A percentile compares a stretch with the other conserved stretches of the same genome.
Evolutionary conservation across 257 asterid genomes (phyloP).

Genomic region (Jacaranda copaia): DNA sequence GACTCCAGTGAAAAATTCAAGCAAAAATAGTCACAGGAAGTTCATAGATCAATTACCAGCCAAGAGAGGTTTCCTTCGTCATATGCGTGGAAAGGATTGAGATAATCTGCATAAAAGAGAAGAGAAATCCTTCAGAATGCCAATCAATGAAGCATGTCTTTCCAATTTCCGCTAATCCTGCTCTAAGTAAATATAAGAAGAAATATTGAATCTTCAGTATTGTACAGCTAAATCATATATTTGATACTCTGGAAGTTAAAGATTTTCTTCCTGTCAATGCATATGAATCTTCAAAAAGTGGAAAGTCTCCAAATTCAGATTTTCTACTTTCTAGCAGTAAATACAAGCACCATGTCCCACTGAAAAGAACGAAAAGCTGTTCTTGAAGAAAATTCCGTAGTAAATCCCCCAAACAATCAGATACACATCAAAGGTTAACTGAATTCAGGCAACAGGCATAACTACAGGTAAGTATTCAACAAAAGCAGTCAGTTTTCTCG

Average conservation of each 20-base stretch:
- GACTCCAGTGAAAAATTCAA: slow-evolving; percentile 8
- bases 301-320: not conserved
- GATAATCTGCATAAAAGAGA: slow-evolving; percentile 74
- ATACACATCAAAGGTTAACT: no score
- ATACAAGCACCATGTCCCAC: no score
- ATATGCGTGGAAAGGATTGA: slow-evolving; percentile 91
- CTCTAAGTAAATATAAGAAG: not conserved
- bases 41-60: slow-evolving; percentile 67
- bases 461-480: no score
- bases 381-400: no score
- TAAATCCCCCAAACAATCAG: no score
- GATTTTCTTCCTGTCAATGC: not conserved
- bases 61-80: slow-evolving; percentile 98
- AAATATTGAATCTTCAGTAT: not conserved
- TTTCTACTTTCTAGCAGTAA: no score
- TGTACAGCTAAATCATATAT: not conserved
- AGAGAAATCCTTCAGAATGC: slow-evolving; percentile 19
- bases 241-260: not conserved
- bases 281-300: not conserved
- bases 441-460: no score
- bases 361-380: no score
- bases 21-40: not conserved
- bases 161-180: not conserved
- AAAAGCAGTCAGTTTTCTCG: no score
- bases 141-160: slow-evolving; percentile 1